Evolutionary conservation across 495 filamentous ascomycete genomes (phyloP), one percentile per base, ranked within the genome.

Genomic region (Xylaria venustula): DNA sequence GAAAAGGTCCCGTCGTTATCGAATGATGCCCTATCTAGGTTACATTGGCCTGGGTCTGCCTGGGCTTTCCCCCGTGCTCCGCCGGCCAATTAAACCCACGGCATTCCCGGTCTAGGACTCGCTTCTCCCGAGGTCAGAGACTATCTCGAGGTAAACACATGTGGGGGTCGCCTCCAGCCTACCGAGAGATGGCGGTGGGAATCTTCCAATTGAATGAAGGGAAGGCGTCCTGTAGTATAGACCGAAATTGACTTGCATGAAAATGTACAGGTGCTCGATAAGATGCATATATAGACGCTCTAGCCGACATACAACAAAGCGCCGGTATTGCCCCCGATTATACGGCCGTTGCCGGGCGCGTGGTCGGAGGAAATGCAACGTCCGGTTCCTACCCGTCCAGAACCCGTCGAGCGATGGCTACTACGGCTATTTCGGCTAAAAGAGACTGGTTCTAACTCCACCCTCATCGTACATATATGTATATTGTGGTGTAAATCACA

Each of bases 361-460:
- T 51, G 37, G 63, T 60, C 49, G 53, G 46, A 34, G n/a, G 41
- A 19, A 36, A 44, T 47, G 47, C 52, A 51, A 61, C 64, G 6
- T 64, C 57, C 50, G 50, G 47, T 34, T 34, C n/a, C n/a, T n/a
- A n/a, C n/a, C n/a, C n/a, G n/a, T n/a, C n/a, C n/a, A n/a, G n/a
- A n/a, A n/a, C n/a, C n/a, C n/a, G n/a, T n/a, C n/a, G n/a, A n/a
- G n/a, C n/a, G n/a, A n/a, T n/a, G n/a, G n/a, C n/a, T n/a, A n/a
- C n/a, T n/a, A n/a, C n/a, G n/a, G n/a, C n/a, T n/a, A 19, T 58
- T 50, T 12, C 17, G 25, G 30, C 48, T 9, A n/a, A 63, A 30
- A 23, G 15, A 9, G 9, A 34, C 23, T 23, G 2, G 3, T 4
- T 9, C 7, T 19, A 51, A 11, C 19, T 19, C 2, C 19, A 53